phyloP scores from a whole-genome alignment of 208 protist species.

The Crithidia thermophila region DNA sequence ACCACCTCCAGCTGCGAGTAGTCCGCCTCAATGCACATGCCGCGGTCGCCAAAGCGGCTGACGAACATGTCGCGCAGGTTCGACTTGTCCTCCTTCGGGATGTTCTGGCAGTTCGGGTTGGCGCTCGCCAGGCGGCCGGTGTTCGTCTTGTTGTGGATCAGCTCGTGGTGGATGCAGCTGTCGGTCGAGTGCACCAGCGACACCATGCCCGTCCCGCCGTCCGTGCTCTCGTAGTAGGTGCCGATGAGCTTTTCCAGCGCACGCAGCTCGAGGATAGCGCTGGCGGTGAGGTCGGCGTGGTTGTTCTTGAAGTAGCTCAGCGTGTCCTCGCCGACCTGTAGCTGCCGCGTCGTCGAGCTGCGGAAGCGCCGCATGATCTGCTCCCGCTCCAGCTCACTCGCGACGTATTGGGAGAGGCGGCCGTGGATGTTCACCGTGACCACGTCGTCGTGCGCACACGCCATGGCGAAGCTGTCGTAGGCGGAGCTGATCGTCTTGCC shows the following conservation, averaged over 20 bases:
- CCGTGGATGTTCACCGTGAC: conserved; percentile 81
- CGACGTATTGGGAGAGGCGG: conserved; percentile 64
- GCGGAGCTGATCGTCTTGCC: conserved; percentile 66
- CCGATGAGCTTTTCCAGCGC: conserved; percentile 91
- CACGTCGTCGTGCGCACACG: conserved; percentile 81
- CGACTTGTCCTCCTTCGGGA: conserved; percentile 93
- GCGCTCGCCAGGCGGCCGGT: conserved; percentile 87
- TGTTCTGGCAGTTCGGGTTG: conserved; percentile 95
- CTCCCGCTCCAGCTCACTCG: conserved; percentile 82
- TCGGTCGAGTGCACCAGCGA: conserved; percentile 88
- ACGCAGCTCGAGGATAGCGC: conserved; percentile 83
- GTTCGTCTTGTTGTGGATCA: conserved; percentile 94
- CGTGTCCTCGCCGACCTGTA: conserved; percentile 90
- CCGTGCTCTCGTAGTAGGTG: conserved; percentile 92
- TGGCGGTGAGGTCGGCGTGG: conserved; percentile 75
- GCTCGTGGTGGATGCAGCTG: conserved; percentile 93
- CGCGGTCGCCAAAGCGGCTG: conserved; percentile 83
- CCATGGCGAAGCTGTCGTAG: conserved; percentile 83
- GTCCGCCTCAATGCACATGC: conserved; percentile 93
- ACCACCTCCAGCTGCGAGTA: conserved; percentile 95
- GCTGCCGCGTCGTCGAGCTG: conserved; percentile 75
- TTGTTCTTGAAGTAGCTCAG: conserved; percentile 88
- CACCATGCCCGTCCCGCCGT: conserved; percentile 92
- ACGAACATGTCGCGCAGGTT: conserved; percentile 91
- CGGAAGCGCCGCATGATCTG: conserved; percentile 86